phyloP scores from a whole-genome alignment of 495 filamentous ascomycete species.

The Aspergillus sclerotiicarbonarius region DNA sequence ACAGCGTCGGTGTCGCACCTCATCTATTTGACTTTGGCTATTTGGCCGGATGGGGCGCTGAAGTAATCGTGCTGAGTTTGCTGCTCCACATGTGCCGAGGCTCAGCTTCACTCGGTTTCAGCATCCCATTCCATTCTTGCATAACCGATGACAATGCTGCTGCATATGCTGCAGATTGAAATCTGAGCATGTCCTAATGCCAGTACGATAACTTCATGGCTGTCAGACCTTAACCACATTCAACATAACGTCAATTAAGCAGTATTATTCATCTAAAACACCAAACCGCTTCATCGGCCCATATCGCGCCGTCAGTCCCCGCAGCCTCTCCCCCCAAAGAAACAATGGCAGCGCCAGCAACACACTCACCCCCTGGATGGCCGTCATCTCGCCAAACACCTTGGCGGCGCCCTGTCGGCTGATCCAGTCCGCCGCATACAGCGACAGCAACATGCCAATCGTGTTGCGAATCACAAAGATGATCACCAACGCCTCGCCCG shows the following conservation, averaged over 20 bases:
- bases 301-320: slow-evolving; percentile 24
- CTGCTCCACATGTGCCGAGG: too few relatives aligned
- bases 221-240: too few relatives aligned
- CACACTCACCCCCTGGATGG: slow-evolving; percentile 28
- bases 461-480: slow-evolving; percentile 36
- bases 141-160: too few relatives aligned
- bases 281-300: slow-evolving; percentile 35
- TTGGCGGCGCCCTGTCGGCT: slow-evolving; percentile 21
- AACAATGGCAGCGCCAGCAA: slow-evolving; percentile 29
- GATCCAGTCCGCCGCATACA: slow-evolving; percentile 33
- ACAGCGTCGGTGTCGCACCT: background rate
- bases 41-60: too few relatives aligned
- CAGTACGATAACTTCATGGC: too few relatives aligned
- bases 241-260: too few relatives aligned
- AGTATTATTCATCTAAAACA: too few relatives aligned
- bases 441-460: slow-evolving; percentile 32
- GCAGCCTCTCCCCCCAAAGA: slow-evolving; percentile 21
- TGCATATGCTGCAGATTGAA: too few relatives aligned
- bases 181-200: too few relatives aligned
- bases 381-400: slow-evolving; percentile 34
- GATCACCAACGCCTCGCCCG: slow-evolving; percentile 32
- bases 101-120: too few relatives aligned
- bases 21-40: background rate
- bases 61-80: too few relatives aligned
- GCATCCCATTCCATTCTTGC: too few relatives aligned